Evolutionary conservation across 257 asterid species (phyloP), one percentile per base, ranked within the genome.

Genomic region (Przewalskia tangutica): DNA sequence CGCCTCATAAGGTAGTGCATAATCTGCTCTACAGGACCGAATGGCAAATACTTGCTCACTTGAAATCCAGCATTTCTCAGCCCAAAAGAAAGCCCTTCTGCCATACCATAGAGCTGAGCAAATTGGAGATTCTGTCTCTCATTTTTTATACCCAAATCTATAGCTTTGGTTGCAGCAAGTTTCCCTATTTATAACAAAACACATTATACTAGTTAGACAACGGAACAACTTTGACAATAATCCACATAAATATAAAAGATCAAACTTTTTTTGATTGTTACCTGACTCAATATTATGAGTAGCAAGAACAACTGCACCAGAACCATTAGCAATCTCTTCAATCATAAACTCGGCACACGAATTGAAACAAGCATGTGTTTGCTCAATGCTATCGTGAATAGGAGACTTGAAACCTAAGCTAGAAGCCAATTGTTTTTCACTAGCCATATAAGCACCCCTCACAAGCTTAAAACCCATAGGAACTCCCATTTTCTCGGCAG

Each of bases 31-130:
- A 96, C 91, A 0, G 97, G 98, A 12, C 99, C 99, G 80, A 90
- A 94, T 10, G 98, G 98, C 88, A 92, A 59, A 53, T 96, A 96
- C 65, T 95, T 95, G 85, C 97, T 93, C 0, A 95, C 98, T 17
- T 88, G 84, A 56, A 89, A 92, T 16, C 98, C 99, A 1, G 89
- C 98, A 54, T 90, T 92, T 76, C 85, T 82, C 89, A 96, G 63
- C 5, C 95, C 94, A 50, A 86, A 92, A 0, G 99, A 88, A 5
- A 96, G 87, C 0, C 89, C 84, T 1, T 96, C 99, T 0, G 98
- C 89, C 99, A 96, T 96, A 71, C 97, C 98, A 67, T 94, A 94
- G 0, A 96, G 93, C 84, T 94, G 99, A 6, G 98, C 99, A 44
- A 94, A 96, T 7, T 93, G 97, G 80, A 96, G 86, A 51, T 82